phyloP scores from a whole-genome alignment of 495 filamentous ascomycete species.

The Aspergillus steynii region DNA sequence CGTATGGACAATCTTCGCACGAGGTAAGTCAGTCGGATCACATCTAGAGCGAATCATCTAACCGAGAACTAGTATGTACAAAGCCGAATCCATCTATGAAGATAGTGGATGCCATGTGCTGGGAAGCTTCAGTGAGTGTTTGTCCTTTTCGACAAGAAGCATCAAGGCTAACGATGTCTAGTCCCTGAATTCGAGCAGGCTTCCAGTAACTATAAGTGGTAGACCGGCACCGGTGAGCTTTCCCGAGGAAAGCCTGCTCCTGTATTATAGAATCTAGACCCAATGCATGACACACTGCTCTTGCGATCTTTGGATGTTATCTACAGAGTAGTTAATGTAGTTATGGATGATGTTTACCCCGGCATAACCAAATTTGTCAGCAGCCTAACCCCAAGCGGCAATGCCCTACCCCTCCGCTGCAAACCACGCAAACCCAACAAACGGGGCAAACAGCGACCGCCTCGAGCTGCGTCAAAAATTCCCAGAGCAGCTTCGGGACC shows the following conservation, averaged over 20 bases:
- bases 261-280: background rate
- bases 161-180: background rate
- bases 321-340: too few species aligned
- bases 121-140: slow-evolving; percentile 31
- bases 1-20: slow-evolving; percentile 69
- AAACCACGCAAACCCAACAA: slow-evolving; percentile 52
- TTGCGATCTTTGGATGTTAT: too few species aligned
- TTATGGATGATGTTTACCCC: too few species aligned
- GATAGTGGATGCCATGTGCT: slow-evolving; percentile 36
- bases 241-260: background rate
- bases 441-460: slow-evolving; percentile 25
- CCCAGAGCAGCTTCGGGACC: slow-evolving; percentile 37
- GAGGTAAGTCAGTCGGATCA: slow-evolving; percentile 42
- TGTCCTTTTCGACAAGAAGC: background rate
- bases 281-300: background rate
- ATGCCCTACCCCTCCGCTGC: slow-evolving; percentile 38
- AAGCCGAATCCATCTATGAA: slow-evolving; percentile 35
- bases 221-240: background rate
- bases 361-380: background rate
- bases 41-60: slow-evolving; percentile 2
- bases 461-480: slow-evolving; percentile 48
- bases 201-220: background rate
- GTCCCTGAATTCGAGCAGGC: background rate
- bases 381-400: slow-evolving; percentile 11
- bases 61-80: slow-evolving; percentile 27